Evolutionary conservation across 768 basidiomycete species (phyloP), one percentile per base, ranked within the genome.

Genomic region (Agrocybe pediades): DNA sequence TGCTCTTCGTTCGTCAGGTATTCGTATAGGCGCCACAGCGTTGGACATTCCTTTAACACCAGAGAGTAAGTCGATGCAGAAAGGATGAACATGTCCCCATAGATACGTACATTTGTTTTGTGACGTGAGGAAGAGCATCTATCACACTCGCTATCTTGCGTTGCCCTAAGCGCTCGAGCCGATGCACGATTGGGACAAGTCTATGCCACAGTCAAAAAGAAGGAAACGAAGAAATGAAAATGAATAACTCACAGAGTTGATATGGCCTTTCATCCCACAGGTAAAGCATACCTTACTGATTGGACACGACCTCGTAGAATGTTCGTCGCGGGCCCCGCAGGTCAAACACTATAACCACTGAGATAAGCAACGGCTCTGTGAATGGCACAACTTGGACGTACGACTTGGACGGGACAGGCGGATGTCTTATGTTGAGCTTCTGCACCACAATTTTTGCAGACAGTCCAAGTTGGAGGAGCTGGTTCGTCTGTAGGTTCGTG

Each of bases 221-320:
- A 24, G 29, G 50, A 24, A 39, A 26, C 41, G 21, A 39, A 3
- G 23, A 27, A 29, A 27, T 11, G 8, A 46, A 1, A 17, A 19
- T 11, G 1, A 15, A 36, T 29, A 2, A 67, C 79, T 45, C 59
- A 89, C 90, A 52, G 73, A 77, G 58, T 80, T 88, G 50, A 91
- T 81, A 63, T 92, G 90, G 1, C 91, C 91, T 65, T 88, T 89
- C 88, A 90, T 90, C 15, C 88, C 88, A 60, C 91, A 93, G 2
- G 75, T 79, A 62, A 83, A 92, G 62, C 91, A 93, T 0, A 80
- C 84, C 68, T 92, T 92, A 69, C 83, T 85, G 55, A 90, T 87
- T 2, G 90, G 89, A 69, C 90, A 93, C 46, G 83, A 83, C 36
- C 85, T 77, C 16, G 91, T 91, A 2, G 77, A 74, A 68, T 93